Evolutionary conservation across 1,284 basidiomycete species (phyloP), one percentile per base, ranked within the genome.

Genomic region (Somion occarium): DNA sequence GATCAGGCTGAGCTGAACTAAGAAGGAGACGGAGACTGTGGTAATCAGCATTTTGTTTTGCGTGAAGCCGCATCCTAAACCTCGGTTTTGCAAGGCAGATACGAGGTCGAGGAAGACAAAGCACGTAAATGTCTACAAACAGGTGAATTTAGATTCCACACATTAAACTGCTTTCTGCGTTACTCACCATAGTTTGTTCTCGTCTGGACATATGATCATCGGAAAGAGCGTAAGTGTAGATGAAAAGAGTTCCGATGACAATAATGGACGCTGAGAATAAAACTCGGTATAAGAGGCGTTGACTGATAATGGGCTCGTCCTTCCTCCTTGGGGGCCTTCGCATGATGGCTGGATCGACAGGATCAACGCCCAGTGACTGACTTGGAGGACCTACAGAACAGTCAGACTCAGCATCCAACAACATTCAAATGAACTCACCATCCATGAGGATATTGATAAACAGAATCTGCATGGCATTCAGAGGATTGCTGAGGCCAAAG

Each of bases 361-460:
- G 96, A 70, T 99, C 96, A 3, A 99, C 96, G 46, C 96, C 96
- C 42, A 99, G 78, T 46, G 91, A 93, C 69, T 98, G 95, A 64
- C 91, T 93, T 1, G 95, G 95, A 13, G 95, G 95, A n/a, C 89
- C 87, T 90, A 51, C 38, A 49, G 20, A 44, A 13, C 15, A 43
- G 5, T 26, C 46, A 45, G 48, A 37, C n/a, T 12, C 52, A n/a
- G 26, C 46, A 34, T 3, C 5, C 9, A 12, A 15, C 15, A 50
- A 19, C 22, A 25, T 24, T 50, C 3, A 57, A 48, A 44, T 51
- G 13, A 43, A 53, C 84, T 46, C 53, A 85, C 94, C 96, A 62
- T 98, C 95, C 95, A 98, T 98, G 48, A 98, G 80, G 64, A 98
- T 98, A 70, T 98, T 98, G 68, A 98, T 98, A 68, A 98, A 98